phyloP scores from a whole-genome alignment of 345 rosid genomes.

The Acer negundo region DNA sequence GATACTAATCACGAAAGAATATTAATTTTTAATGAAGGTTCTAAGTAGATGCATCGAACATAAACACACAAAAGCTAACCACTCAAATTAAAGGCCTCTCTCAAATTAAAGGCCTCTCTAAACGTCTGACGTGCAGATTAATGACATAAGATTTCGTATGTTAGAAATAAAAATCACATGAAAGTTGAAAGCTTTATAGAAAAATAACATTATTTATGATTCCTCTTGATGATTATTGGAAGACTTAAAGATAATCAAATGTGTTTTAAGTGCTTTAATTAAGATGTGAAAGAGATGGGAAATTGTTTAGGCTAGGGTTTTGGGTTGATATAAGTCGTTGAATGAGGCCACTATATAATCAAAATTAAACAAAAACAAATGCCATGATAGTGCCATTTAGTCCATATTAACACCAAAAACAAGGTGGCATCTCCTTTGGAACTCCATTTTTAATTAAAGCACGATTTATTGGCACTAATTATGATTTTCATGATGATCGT shows the following conservation, averaged over 20 bases:
- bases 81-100: neutral
- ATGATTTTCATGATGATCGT: conserved; percentile 9
- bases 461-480: conserved; percentile 22
- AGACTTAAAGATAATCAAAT: conserved; percentile 7
- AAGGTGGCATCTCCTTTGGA: conserved; percentile 30
- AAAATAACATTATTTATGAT: neutral
- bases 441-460: conserved; percentile 4
- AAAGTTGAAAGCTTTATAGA: neutral
- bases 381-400: conserved; percentile 26
- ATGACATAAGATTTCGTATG: conserved; percentile 7
- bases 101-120: neutral
- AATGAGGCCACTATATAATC: conserved; percentile 31
- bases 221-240: conserved; percentile 16
- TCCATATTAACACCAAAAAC: conserved; percentile 21
- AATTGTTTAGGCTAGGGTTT: conserved; percentile 8
- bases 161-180: neutral
- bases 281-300: conserved; percentile 16
- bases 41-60: neutral
- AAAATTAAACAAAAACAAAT: neutral
- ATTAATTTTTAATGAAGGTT: neutral
- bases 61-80: neutral
- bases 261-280: conserved; percentile 19
- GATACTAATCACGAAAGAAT: neutral
- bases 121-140: neutral
- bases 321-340: conserved; percentile 18